These are phyloP conservation scores for Solanum appendiculatum DNA, from an alignment of 257 asterid genomes.

Conservation along the genomic window DNA sequence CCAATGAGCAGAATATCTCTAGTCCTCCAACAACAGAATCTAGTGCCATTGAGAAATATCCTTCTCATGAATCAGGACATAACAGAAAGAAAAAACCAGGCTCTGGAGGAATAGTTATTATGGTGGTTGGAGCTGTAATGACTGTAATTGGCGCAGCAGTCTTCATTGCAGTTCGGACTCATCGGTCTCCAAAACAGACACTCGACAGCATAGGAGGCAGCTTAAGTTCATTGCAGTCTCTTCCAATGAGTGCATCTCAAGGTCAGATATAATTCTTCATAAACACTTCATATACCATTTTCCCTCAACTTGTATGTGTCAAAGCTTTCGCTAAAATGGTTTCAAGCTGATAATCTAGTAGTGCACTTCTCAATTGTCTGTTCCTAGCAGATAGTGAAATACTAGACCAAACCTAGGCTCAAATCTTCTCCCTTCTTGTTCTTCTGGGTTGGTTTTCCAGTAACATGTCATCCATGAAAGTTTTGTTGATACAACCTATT, in stretches of 20 bases:
- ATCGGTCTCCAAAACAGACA: slow-evolving; percentile 9
- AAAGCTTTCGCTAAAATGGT: neutral
- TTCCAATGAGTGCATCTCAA: slow-evolving; percentile 27
- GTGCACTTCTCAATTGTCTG: neutral
- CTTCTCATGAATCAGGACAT: slow-evolving; percentile 17
- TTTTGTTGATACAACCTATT: neutral
- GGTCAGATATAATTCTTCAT: slow-evolving; percentile 22
- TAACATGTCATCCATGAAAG: neutral
- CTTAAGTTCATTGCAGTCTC: slow-evolving; percentile 32
- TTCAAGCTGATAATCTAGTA: neutral
- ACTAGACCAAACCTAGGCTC: neutral
- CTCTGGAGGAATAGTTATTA: slow-evolving; percentile 22
- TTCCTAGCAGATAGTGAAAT: neutral
- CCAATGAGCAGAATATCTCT: slow-evolving; percentile 40
- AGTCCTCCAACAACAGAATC: slow-evolving; percentile 54
- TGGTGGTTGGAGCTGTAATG: slow-evolving; percentile 41
- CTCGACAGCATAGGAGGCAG: slow-evolving; percentile 17
- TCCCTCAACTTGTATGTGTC: neutral
- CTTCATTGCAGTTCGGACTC: slow-evolving; percentile 13
- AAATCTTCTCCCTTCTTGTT: neutral
- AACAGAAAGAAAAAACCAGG: slow-evolving; percentile 29
- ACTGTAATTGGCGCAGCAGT: slow-evolving; percentile 43
- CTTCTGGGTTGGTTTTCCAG: neutral
- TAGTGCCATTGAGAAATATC: slow-evolving; percentile 51
- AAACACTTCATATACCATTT: neutral